These are phyloP conservation scores for Adansonia rubrostipa DNA, from an alignment of 441 rosid species.

Conservation along the genomic window DNA sequence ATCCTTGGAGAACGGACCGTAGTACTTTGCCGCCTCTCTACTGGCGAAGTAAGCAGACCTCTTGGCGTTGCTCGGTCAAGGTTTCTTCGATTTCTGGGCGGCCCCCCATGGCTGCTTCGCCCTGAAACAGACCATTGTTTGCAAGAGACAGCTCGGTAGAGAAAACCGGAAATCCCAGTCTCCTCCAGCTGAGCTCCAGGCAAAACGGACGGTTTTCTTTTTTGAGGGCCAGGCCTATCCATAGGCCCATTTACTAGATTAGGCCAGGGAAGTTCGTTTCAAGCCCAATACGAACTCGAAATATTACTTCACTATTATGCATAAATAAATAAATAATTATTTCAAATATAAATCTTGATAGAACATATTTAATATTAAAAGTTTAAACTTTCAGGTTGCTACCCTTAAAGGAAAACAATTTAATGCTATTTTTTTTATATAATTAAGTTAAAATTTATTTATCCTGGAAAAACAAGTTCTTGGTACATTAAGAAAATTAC, in stretches of 20 bases:
- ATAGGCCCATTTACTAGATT: background rate
- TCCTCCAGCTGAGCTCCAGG: background rate
- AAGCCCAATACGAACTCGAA: background rate
- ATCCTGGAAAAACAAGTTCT: too few relatives aligned
- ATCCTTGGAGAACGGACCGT: conserved; percentile 70
- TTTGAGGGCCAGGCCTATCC: too few relatives aligned
- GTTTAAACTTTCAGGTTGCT: too few relatives aligned
- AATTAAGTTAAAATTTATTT: too few relatives aligned
- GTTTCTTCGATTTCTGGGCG: conserved; percentile 34
- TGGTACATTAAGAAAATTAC: too few relatives aligned
- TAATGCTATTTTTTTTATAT: too few relatives aligned
- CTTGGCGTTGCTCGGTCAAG: conserved; percentile 48
- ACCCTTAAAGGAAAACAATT: too few relatives aligned
- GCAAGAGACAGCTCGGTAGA: background rate
- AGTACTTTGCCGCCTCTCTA: conserved; percentile 86
- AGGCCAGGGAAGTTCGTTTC: background rate
- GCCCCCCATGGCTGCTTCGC: conserved; percentile 33
- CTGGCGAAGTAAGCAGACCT: conserved; percentile 77
- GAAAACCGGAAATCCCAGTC: background rate
- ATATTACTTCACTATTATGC: background rate
- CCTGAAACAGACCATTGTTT: conserved; percentile 49
- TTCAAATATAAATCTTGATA: too few relatives aligned
- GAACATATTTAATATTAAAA: too few relatives aligned
- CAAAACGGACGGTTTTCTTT: background rate
- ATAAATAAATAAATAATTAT: too few relatives aligned